Evolutionary conservation across 2,329 filamentous ascomycete genomes (phyloP).

Genomic region (Ilyonectria robusta): DNA sequence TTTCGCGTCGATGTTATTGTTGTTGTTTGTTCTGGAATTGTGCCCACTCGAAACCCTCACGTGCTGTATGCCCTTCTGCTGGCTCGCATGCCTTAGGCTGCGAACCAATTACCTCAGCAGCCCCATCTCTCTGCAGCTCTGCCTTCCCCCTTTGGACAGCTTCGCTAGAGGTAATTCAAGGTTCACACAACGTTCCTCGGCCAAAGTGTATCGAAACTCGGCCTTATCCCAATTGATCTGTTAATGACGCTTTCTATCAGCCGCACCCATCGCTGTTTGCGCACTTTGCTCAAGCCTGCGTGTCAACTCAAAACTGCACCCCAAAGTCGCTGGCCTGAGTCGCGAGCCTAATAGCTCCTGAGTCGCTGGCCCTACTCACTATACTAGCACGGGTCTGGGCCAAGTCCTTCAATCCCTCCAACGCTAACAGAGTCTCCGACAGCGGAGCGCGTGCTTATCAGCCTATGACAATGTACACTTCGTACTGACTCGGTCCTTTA

Average conservation of each 20-base stretch:
- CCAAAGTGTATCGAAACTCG: conserved; percentile 4
- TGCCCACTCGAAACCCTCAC: conserved; percentile 8
- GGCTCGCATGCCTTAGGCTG: conserved; percentile 16
- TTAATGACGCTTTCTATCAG: neutral
- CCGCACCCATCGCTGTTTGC: conserved; percentile 1
- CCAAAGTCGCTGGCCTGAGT: neutral
- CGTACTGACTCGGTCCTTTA: conserved; percentile 8
- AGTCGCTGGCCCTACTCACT: neutral
- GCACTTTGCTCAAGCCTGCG: neutral
- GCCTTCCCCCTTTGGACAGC: neutral
- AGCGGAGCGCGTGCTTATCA: conserved; percentile 23
- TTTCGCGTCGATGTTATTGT: conserved; percentile 10
- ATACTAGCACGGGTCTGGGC: neutral
- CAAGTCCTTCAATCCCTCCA: neutral
- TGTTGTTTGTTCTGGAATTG: conserved; percentile 6
- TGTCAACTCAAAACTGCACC: neutral
- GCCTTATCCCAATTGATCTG: conserved; percentile 7
- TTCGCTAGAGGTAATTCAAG: neutral
- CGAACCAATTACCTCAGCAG: conserved; percentile 1
- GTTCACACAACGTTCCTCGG: conserved; percentile 19
- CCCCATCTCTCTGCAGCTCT: neutral
- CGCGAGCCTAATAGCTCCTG: neutral
- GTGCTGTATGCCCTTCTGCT: conserved; percentile 6
- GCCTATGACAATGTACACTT: neutral
- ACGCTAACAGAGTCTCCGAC: conserved; percentile 21